A percentile compares a stretch with the other conserved stretches of the same genome.
phyloP scores from a whole-genome alignment of 306 rosid species.

The Fragaria ananassa region DNA sequence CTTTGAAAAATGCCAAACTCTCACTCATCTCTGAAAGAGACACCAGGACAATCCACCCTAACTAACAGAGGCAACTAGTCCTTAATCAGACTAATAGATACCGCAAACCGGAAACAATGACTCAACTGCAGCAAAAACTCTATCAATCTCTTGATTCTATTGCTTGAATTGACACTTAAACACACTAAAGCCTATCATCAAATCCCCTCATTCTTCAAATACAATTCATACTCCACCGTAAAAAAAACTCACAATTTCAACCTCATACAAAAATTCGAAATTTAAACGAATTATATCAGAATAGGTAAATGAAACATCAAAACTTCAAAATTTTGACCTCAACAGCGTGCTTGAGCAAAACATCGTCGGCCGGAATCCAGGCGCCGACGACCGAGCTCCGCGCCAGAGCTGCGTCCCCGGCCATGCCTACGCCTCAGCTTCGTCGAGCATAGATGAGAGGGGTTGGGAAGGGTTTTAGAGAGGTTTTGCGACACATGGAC shows the following conservation, averaged over 20 bases:
- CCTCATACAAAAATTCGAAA: not conserved
- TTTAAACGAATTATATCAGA: not conserved
- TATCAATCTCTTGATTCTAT: not conserved
- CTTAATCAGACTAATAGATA: not conserved
- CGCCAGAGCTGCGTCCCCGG: not conserved
- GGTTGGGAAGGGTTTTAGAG: not conserved
- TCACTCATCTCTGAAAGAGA: not conserved
- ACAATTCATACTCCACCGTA: slow-evolving; percentile 6
- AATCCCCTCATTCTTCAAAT: not conserved
- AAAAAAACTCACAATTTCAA: slow-evolving; percentile 5
- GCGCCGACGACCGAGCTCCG: slow-evolving; percentile 6
- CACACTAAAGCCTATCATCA: not conserved
- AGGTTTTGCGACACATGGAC: not conserved
- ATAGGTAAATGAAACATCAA: not conserved
- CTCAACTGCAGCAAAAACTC: not conserved
- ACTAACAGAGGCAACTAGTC: not conserved
- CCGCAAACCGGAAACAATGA: not conserved
- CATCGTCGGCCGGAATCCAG: slow-evolving; percentile 82
- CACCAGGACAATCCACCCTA: not conserved
- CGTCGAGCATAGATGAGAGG: not conserved
- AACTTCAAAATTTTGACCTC: slow-evolving; percentile 48
- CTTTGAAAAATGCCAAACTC: slow-evolving; percentile 2
- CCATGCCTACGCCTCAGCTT: not conserved
- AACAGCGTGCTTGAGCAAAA: slow-evolving; percentile 75
- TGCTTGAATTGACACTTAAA: not conserved